Evolutionary conservation across 1,284 basidiomycete genomes (phyloP).

Genomic region (Marasmius fiardii): DNA sequence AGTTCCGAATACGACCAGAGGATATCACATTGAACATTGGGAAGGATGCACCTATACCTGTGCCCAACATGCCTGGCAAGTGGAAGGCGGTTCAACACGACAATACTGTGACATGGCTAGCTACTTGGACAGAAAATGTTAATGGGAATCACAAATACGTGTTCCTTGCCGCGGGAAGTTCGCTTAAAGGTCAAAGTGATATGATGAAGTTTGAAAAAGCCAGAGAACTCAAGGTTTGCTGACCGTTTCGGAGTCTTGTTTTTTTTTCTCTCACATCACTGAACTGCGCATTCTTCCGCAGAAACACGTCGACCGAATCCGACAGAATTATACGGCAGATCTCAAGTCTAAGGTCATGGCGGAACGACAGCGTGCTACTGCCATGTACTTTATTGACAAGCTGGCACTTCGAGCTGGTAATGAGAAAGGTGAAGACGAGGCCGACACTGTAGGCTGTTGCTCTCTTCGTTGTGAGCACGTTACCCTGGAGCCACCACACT

Average conservation of each 20-base stretch:
- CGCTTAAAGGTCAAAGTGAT: slow-evolving; percentile 95
- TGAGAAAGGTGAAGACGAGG: slow-evolving; percentile 97
- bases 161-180: slow-evolving; percentile 90
- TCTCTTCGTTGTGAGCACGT: slow-evolving; percentile 94
- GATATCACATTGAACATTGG: slow-evolving; percentile 96
- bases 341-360: slow-evolving; percentile 89
- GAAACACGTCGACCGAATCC: slow-evolving; percentile 89
- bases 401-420: slow-evolving; percentile 95
- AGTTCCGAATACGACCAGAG: slow-evolving; percentile 87
- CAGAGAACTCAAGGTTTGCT: slow-evolving; percentile 80
- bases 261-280: slow-evolving; percentile 5
- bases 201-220: slow-evolving; percentile 97
- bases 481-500: slow-evolving; percentile 82
- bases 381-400: slow-evolving; percentile 96
- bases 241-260: slow-evolving; percentile 9
- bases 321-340: slow-evolving; percentile 82
- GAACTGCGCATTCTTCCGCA: no score
- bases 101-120: slow-evolving; percentile 95
- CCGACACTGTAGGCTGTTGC: slow-evolving; percentile 96
- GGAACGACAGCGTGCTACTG: slow-evolving; percentile 90
- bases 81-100: slow-evolving; percentile 89
- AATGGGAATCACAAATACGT: slow-evolving; percentile 95
- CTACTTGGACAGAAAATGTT: slow-evolving; percentile 96
- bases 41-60: slow-evolving; percentile 65
- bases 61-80: slow-evolving; percentile 84